Percentiles rank a stretch among this genome's conserved stretches.
Evolutionary conservation across 1,284 basidiomycete genomes (phyloP).

Genomic region (Xerocomus nothofagi): DNA sequence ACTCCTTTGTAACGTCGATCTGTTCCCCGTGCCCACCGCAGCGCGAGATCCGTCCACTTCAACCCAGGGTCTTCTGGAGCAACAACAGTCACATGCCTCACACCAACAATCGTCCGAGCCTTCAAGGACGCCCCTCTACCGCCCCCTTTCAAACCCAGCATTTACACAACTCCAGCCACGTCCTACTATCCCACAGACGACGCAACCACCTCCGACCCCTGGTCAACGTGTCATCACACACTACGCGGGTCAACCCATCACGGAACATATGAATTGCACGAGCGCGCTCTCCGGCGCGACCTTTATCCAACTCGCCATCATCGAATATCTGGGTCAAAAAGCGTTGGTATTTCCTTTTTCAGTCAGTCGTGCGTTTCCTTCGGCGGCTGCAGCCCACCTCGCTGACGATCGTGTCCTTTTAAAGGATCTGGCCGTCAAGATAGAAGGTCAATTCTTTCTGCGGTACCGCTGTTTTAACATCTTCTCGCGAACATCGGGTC

Average conservation of each 20-base stretch:
- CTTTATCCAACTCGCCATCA: slow-evolving; percentile 58
- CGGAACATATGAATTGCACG: slow-evolving; percentile 55
- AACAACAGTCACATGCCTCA: slow-evolving; percentile 8
- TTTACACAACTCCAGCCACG: slow-evolving; percentile 26
- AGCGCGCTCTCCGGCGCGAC: slow-evolving; percentile 59
- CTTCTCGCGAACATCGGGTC: slow-evolving; percentile 42
- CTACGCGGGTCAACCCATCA: slow-evolving; percentile 40
- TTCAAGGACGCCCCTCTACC: slow-evolving; percentile 20
- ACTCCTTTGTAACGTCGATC: slow-evolving; percentile 63
- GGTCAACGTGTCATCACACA: slow-evolving; percentile 41
- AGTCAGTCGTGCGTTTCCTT: slow-evolving; percentile 41
- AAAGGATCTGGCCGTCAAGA: slow-evolving; percentile 59
- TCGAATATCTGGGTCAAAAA: slow-evolving; percentile 60
- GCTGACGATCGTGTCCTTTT: slow-evolving; percentile 5
- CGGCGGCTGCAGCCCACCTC: background rate
- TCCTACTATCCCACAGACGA: background rate
- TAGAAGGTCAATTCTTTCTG: slow-evolving; percentile 64
- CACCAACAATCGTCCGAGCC: slow-evolving; percentile 12
- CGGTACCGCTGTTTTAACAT: slow-evolving; percentile 70
- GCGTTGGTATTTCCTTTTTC: slow-evolving; percentile 73
- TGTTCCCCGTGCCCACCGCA: slow-evolving; percentile 50
- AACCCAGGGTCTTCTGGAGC: slow-evolving; percentile 2
- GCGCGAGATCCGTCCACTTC: slow-evolving; percentile 5
- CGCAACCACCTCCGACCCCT: slow-evolving; percentile 4
- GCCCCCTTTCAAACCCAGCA: slow-evolving; percentile 12